A percentile compares a stretch with the other conserved stretches of the same genome.
These are phyloP conservation scores for Gardenia jasminoides DNA, from an alignment of 257 asterid genomes.

Conservation along the genomic window DNA sequence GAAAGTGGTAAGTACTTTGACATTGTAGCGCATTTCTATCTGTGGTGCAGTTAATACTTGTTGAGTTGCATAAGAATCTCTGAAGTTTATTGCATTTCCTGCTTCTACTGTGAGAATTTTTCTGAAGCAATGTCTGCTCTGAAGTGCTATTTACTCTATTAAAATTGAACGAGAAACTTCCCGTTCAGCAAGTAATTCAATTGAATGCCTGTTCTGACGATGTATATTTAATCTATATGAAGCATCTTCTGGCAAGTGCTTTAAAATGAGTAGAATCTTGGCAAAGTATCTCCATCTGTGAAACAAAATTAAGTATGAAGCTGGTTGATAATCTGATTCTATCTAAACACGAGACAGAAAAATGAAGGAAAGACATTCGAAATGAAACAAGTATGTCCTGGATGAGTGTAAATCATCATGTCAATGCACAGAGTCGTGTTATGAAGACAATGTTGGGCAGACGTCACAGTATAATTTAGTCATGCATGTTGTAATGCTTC, in stretches of 20 bases:
- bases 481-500: no score
- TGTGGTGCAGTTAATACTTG: background rate
- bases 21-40: background rate
- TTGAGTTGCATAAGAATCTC: no score
- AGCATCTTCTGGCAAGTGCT: background rate
- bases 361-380: no score
- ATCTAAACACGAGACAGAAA: no score
- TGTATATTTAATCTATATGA: no score
- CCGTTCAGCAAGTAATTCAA: background rate
- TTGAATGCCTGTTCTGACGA: background rate
- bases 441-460: background rate
- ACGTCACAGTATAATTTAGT: no score
- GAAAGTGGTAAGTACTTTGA: slow-evolving; percentile 44
- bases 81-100: background rate
- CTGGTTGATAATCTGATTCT: no score
- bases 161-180: background rate
- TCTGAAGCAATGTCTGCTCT: background rate
- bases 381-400: background rate
- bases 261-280: background rate
- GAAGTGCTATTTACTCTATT: background rate
- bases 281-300: background rate
- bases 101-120: background rate
- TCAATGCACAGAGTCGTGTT: background rate
- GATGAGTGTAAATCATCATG: background rate
- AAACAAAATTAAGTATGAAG: no score